Conservation (phyloP, 73 alveolate genomes). For the Urostyla sp. region DNA sequence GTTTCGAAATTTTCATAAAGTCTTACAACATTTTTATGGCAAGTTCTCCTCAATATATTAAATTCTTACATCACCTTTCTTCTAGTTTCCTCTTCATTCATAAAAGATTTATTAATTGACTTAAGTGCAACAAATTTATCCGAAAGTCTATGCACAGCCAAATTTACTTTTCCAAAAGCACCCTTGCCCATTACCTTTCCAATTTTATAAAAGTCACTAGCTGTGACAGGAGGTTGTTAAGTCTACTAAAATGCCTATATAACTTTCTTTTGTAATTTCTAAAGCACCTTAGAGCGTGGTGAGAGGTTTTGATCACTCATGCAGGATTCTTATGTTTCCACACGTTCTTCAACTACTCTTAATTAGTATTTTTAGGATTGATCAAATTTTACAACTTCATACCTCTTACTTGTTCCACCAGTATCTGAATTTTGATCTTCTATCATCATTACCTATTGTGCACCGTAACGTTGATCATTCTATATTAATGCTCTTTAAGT, state of each 20-base stretch:
- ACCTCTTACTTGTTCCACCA: too few relatives aligned
- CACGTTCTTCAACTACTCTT: conserved; percentile 43
- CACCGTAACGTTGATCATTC: too few relatives aligned
- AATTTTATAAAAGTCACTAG: conserved; percentile 51
- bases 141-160: conserved; percentile 54
- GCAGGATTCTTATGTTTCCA: conserved; percentile 42
- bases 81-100: conserved; percentile 46
- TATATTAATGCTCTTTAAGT: too few relatives aligned
- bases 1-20: conserved; percentile 60
- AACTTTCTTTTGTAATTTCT: conserved; percentile 23
- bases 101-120: conserved; percentile 53
- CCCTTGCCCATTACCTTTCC: conserved; percentile 68
- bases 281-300: conserved; percentile 22
- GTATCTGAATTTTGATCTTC: too few relatives aligned
- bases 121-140: conserved; percentile 66
- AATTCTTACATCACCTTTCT: conserved; percentile 54
- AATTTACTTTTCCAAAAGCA: conserved; percentile 65
- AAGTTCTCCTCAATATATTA: conserved; percentile 41
- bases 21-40: conserved; percentile 31
- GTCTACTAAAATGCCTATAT: conserved; percentile 9
- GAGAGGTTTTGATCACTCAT: conserved; percentile 26
- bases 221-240: background rate
- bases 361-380: too few relatives aligned
- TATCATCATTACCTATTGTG: too few relatives aligned
- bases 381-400: too few relatives aligned